A percentile compares a stretch with the other conserved stretches of the same genome.
Evolutionary conservation across 2,329 filamentous ascomycete genomes (phyloP).

Genomic region (Anthostomella pinea): DNA sequence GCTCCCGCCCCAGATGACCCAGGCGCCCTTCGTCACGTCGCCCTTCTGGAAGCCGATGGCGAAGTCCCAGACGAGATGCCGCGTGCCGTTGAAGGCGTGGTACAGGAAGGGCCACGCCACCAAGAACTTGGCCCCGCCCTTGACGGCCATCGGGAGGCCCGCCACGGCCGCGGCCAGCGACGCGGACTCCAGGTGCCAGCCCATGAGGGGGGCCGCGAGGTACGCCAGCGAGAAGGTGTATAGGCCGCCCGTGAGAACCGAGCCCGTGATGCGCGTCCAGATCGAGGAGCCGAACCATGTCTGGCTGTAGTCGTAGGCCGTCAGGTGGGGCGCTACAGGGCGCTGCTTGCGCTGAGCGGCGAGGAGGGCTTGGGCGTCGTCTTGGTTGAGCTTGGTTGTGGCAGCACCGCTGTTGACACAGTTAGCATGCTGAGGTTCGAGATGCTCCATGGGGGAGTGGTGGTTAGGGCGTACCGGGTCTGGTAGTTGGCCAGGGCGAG

Average conservation of each 20-base stretch:
- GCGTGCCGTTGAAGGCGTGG: conserved; percentile 54
- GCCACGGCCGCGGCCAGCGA: conserved; percentile 60
- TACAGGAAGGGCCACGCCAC: conserved; percentile 59
- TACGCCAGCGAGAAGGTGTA: conserved; percentile 82
- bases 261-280: conserved; percentile 82
- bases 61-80: conserved; percentile 54
- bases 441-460: too few relatives aligned
- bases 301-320: conserved; percentile 83
- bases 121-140: conserved; percentile 55
- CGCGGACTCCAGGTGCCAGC: conserved; percentile 58
- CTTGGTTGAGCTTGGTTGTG: conserved; percentile 54
- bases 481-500: conserved; percentile 44
- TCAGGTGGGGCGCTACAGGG: conserved; percentile 79
- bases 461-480: conserved; percentile 40
- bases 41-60: conserved; percentile 49
- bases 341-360: conserved; percentile 76
- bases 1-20: conserved; percentile 45
- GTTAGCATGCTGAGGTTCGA: neutral
- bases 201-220: conserved; percentile 73
- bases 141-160: conserved; percentile 55
- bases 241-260: conserved; percentile 65
- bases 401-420: conserved; percentile 48
- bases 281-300: conserved; percentile 74
- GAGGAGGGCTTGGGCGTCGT: conserved; percentile 64
- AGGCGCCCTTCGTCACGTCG: conserved; percentile 45